phyloP scores from a whole-genome alignment of 2,329 filamentous ascomycete species.

The Paecilomyces dactylethromorphus region DNA sequence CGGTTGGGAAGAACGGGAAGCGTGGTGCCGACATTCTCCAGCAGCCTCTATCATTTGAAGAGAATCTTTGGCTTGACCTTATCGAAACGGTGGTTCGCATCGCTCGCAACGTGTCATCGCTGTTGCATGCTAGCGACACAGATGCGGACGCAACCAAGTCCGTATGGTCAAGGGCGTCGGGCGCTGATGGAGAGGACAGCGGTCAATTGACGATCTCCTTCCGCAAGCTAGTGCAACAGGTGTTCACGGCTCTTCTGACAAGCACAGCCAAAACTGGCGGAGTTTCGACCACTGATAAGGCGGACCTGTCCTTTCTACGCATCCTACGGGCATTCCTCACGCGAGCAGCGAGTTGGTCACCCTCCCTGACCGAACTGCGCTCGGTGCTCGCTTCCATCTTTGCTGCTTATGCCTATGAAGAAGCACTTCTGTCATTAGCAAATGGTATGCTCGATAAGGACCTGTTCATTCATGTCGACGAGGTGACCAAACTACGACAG shows the following conservation, averaged over 20 bases:
- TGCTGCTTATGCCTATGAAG: conserved; percentile 90
- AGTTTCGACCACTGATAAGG: conserved; percentile 23
- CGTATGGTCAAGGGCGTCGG: conserved; percentile 11
- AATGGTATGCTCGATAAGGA: conserved; percentile 84
- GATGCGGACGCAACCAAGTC: conserved; percentile 13
- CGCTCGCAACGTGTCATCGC: conserved; percentile 57
- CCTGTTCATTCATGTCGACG: conserved; percentile 74
- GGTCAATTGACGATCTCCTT: conserved; percentile 57
- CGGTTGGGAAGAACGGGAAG: conserved; percentile 25
- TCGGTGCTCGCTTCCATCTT: conserved; percentile 84
- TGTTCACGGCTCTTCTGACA: conserved; percentile 78
- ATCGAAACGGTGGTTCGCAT: conserved; percentile 57
- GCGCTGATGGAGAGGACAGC: conserved; percentile 14
- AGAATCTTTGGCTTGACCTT: conserved; percentile 60
- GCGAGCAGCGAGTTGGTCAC: conserved; percentile 71
- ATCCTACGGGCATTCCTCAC: conserved; percentile 84
- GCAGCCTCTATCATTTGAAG: conserved; percentile 53
- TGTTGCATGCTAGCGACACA: conserved; percentile 38
- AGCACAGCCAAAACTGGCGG: conserved; percentile 54
- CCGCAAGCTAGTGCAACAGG: conserved; percentile 76
- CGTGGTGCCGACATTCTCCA: conserved; percentile 42
- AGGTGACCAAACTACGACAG: conserved; percentile 67
- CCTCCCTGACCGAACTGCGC: conserved; percentile 79
- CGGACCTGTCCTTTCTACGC: conserved; percentile 73
- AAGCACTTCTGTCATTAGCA: conserved; percentile 77